Percentiles rank a stretch among this genome's conserved stretches.
Evolutionary conservation across 2,329 filamentous ascomycete species (phyloP).

Genomic region (Coniella vitis): DNA sequence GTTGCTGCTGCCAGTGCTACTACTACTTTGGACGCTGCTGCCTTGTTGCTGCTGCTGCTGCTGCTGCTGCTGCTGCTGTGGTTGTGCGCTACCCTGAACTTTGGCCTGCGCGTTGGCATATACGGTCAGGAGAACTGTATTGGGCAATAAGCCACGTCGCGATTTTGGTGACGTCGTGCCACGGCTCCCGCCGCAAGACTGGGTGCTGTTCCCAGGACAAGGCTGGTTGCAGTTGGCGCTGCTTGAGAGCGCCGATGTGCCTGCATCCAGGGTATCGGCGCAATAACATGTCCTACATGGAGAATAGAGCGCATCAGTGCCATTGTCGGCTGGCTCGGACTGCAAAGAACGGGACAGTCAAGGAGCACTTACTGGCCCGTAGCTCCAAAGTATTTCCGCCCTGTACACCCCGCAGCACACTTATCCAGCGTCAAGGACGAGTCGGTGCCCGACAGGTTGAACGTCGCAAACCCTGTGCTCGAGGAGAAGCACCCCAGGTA

Average conservation of each 20-base stretch:
- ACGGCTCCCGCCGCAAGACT: slow-evolving; percentile 36
- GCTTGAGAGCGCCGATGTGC: slow-evolving; percentile 29
- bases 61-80: too few species aligned
- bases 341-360: too few species aligned
- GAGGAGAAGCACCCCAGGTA: slow-evolving; percentile 24
- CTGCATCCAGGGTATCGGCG: slow-evolving; percentile 32
- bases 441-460: slow-evolving; percentile 20
- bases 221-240: slow-evolving; percentile 28
- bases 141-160: slow-evolving; percentile 22
- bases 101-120: slow-evolving; percentile 30
- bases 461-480: slow-evolving; percentile 42
- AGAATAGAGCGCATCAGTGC: too few species aligned
- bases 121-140: slow-evolving; percentile 33
- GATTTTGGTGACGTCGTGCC: not conserved
- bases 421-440: slow-evolving; percentile 12
- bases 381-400: slow-evolving; percentile 10
- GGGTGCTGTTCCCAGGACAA: slow-evolving; percentile 34
- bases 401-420: slow-evolving; percentile 7
- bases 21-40: too few species aligned
- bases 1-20: too few species aligned
- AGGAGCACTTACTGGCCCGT: not conserved
- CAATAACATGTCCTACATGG: slow-evolving; percentile 37
- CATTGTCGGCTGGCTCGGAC: too few species aligned
- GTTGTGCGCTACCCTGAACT: too few species aligned
- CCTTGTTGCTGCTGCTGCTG: too few species aligned